Percentiles rank a stretch among this genome's conserved stretches.
Evolutionary conservation across 768 basidiomycete species (phyloP).

Genomic region (Agaricus blazei): DNA sequence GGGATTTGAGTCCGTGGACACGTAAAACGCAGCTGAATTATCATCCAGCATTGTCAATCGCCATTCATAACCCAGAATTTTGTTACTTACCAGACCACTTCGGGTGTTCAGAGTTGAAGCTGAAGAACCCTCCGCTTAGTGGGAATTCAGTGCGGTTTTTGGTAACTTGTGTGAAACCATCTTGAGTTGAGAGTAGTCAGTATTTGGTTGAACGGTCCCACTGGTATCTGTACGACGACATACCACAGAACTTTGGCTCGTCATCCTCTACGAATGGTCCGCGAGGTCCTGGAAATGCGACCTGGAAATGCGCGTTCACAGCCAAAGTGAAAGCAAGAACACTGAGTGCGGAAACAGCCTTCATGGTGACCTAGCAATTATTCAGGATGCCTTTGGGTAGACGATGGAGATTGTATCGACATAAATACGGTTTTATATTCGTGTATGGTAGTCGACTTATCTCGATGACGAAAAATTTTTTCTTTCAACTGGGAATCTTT

Average conservation of each 20-base stretch:
- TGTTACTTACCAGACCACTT: slow-evolving; percentile 42
- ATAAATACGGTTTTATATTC: background rate
- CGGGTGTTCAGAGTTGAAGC: slow-evolving; percentile 54
- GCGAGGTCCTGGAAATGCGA: slow-evolving; percentile 66
- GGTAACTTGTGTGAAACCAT: slow-evolving; percentile 52
- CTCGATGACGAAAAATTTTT: slow-evolving; percentile 7
- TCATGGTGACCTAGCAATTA: background rate
- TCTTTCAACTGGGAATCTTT: background rate
- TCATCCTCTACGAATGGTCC: slow-evolving; percentile 57
- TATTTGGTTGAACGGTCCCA: background rate
- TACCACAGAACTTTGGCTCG: slow-evolving; percentile 65
- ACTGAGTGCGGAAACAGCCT: slow-evolving; percentile 17
- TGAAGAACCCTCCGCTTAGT: slow-evolving; percentile 53
- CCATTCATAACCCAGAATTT: background rate
- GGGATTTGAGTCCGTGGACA: slow-evolving; percentile 58
- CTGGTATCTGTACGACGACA: slow-evolving; percentile 15
- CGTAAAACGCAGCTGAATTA: slow-evolving; percentile 41
- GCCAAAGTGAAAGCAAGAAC: slow-evolving; percentile 24
- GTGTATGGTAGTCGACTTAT: background rate
- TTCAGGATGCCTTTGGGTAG: no score
- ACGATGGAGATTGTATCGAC: no score
- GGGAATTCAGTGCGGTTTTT: slow-evolving; percentile 65
- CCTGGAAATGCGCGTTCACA: slow-evolving; percentile 69
- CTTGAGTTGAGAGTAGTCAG: slow-evolving; percentile 25
- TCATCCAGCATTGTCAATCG: slow-evolving; percentile 7